These are phyloP conservation scores for Sonneratia alba DNA, from an alignment of 345 rosid species.

Conservation along the genomic window DNA sequence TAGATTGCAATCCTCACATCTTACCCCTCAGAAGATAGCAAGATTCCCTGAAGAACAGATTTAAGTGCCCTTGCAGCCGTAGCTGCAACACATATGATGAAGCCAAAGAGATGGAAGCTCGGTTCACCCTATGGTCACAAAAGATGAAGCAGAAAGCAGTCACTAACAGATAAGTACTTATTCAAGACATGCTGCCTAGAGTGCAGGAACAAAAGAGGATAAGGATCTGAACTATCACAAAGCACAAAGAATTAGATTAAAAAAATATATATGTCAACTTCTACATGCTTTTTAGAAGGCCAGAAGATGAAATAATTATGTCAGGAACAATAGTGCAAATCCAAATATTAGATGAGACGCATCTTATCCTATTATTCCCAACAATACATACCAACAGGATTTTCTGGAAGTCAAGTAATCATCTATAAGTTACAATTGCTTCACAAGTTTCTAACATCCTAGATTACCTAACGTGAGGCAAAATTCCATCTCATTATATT, in stretches of 20 bases:
- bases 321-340: not conserved
- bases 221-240: not conserved
- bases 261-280: not conserved
- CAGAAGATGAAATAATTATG: too few species aligned
- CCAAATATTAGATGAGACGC: not conserved
- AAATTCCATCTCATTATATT: too few species aligned
- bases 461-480: not conserved
- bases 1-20: conserved; percentile 3
- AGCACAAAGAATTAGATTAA: not conserved
- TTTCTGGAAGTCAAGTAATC: not conserved
- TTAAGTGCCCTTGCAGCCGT: conserved; percentile 98
- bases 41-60: conserved; percentile 91
- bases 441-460: not conserved
- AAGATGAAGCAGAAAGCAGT: not conserved
- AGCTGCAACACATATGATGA: conserved; percentile 82
- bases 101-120: conserved; percentile 96
- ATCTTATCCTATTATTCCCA: not conserved
- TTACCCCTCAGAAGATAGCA: conserved; percentile 98
- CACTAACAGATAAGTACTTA: conserved; percentile 1
- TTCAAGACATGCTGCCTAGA: conserved; percentile 4
- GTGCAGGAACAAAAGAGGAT: not conserved
- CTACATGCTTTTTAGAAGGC: not conserved
- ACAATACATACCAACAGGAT: not conserved
- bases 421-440: not conserved
- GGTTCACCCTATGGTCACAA: conserved; percentile 67